Evolutionary conservation across 2,329 filamentous ascomycete species (phyloP).

Genomic region (Rhynchosporium agropyri): DNA sequence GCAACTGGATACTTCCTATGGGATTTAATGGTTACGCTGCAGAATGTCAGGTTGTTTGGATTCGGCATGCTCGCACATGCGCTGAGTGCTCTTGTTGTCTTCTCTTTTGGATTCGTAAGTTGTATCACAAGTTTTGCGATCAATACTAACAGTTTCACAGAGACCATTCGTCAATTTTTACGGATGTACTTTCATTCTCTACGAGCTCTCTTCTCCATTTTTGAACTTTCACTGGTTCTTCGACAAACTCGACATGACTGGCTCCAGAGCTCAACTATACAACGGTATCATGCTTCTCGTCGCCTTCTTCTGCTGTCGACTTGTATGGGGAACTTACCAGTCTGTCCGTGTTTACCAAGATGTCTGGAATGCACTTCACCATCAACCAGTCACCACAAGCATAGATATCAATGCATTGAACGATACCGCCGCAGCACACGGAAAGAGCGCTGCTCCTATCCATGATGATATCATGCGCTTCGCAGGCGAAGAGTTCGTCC

Average conservation of each 20-base stretch:
- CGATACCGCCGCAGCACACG: conserved; percentile 41
- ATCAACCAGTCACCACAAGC: conserved; percentile 44
- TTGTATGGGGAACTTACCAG: conserved; percentile 77
- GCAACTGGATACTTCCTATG: conserved; percentile 83
- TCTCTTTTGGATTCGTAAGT: conserved; percentile 78
- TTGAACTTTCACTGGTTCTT: conserved; percentile 92
- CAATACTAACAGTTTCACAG: conserved; percentile 48
- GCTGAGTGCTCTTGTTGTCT: conserved; percentile 72
- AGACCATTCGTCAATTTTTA: conserved; percentile 86
- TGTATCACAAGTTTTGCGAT: conserved; percentile 18
- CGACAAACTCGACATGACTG: conserved; percentile 82
- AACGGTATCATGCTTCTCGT: conserved; percentile 73
- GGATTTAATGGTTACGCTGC: conserved; percentile 72
- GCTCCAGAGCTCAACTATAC: conserved; percentile 71
- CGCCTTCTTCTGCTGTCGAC: conserved; percentile 76
- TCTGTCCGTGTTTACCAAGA: conserved; percentile 71
- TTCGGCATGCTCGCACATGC: conserved; percentile 70
- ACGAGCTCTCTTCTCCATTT: conserved; percentile 84
- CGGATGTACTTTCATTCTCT: conserved; percentile 78
- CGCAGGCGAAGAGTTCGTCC: conserved; percentile 57
- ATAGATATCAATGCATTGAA: conserved; percentile 42
- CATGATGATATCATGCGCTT: conserved; percentile 52
- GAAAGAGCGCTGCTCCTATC: conserved; percentile 36
- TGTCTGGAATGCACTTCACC: conserved; percentile 61
- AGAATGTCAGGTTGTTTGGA: conserved; percentile 68